These are phyloP conservation scores for Gossypium arboreum DNA, from an alignment of 345 rosid species.

Conservation along the genomic window DNA sequence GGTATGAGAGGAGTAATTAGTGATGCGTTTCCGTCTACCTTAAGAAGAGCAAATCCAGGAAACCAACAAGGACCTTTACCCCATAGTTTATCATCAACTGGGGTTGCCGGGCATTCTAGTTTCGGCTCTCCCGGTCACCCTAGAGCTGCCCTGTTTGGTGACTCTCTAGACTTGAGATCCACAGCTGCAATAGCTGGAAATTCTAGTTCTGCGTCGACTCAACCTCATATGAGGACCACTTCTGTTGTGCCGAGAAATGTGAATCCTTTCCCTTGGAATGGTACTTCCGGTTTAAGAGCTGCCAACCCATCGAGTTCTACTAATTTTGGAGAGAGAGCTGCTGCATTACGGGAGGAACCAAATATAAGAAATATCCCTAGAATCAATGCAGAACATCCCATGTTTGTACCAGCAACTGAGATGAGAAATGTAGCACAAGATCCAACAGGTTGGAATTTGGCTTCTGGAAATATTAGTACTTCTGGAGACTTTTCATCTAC, in stretches of 20 bases:
- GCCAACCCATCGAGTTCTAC: conserved; percentile 40
- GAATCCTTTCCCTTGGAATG: conserved; percentile 50
- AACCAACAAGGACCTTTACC: conserved; percentile 51
- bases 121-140: conserved; percentile 37
- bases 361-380: conserved; percentile 46
- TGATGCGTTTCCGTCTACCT: conserved; percentile 47
- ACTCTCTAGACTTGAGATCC: conserved; percentile 42
- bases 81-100: conserved; percentile 41
- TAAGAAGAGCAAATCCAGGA: conserved; percentile 44
- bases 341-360: conserved; percentile 42
- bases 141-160: conserved; percentile 37
- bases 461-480: conserved; percentile 41
- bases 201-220: conserved; percentile 40
- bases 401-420: conserved; percentile 48
- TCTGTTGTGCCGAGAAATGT: conserved; percentile 48
- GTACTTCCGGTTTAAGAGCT: conserved; percentile 45
- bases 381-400: conserved; percentile 47
- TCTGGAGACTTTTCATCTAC: conserved; percentile 44
- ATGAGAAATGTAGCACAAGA: conserved; percentile 55
- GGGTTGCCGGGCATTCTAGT: conserved; percentile 38
- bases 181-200: conserved; percentile 28
- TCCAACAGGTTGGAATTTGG: conserved; percentile 58
- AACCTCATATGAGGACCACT: conserved; percentile 37
- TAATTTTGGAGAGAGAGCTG: conserved; percentile 40
- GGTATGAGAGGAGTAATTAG: conserved; percentile 41